A percentile compares a stretch with the other conserved stretches of the same genome.
These are phyloP conservation scores for Oryza meridionalis DNA, from an alignment of 176 grass and related monocot species.

Conservation along the genomic window DNA sequence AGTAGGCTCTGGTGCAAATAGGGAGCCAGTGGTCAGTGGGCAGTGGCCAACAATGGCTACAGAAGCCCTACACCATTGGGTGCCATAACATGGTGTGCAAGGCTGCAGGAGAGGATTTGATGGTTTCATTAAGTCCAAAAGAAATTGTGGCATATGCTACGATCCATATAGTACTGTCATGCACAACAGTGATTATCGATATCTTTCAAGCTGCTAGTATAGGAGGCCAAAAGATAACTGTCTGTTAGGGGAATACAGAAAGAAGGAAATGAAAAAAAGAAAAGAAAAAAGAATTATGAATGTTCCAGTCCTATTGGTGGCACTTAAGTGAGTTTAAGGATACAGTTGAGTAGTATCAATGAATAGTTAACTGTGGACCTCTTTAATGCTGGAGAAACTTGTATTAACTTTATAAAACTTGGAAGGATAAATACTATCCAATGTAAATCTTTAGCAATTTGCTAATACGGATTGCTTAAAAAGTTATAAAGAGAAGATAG, in stretches of 20 bases:
- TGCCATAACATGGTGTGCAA: constrained; percentile 16
- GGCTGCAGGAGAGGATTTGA: not conserved
- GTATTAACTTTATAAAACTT: not conserved
- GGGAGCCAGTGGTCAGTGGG: not conserved
- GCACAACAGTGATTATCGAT: not conserved
- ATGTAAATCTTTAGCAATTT: not conserved
- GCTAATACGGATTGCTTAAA: constrained; percentile 4
- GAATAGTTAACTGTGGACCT: constrained; percentile 1
- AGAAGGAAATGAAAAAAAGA: not conserved
- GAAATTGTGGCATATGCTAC: not conserved
- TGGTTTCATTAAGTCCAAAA: constrained; percentile 22
- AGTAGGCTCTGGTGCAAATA: not conserved
- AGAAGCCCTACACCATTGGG: constrained; percentile 7
- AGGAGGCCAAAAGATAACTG: not conserved
- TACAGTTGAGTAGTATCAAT: not conserved
- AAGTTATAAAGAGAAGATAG: not conserved
- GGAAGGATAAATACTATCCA: constrained; percentile 13
- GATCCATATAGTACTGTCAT: not conserved
- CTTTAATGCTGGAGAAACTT: not conserved
- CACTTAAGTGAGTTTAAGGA: not conserved
- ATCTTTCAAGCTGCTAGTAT: not conserved
- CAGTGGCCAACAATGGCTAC: not conserved
- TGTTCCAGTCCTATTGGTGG: not conserved
- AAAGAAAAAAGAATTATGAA: not conserved
- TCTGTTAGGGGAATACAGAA: not conserved